Base-by-base conservation (phyloP, 75 land plant species). In the Cupressus sempervirens region DNA sequence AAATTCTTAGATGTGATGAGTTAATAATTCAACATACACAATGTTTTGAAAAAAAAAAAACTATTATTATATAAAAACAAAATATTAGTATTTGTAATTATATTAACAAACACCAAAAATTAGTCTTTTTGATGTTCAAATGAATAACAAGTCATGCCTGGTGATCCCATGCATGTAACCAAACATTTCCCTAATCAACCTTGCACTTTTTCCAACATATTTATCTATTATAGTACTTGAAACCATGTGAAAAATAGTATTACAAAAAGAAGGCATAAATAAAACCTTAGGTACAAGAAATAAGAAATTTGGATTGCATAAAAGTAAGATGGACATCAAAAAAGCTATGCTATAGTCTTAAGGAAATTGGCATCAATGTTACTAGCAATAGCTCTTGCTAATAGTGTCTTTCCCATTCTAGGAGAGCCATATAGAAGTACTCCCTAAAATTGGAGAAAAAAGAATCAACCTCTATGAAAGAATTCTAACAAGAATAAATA, bases 301-400 rank as follows among this genome's bases (percentile, higher is more conserved):
- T n/a, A 58, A 40, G 18, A 30, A 43, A 85, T 72, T 8, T 16
- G 29, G 30, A 45, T 77, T 26, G 65, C 40, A 14, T 46, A 84
- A 88, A 46, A 36, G 20, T 8, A 23, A 62, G 29, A 8, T 29
- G 74, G 32, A 16, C 1, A 70, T 20, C 5, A 36, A 50, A 23
- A 20, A n/a, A n/a, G 10, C 34, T 38, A n/a, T 50, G 26, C 46
- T 83, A 58, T 43, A 82, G 90, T 96, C 94, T 94, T 96, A n/a
- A 94, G 86, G 80, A 96, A 96, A 86, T 96, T 94, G 40, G 99
- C 99, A 88, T 97, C 99, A 79, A 95, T 97, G 87, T 95, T 97
- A 86, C 97, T 97, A 26, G n/a, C n/a, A n/a, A n/a, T n/a, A n/a
- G n/a, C n/a, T n/a, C n/a, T n/a, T n/a, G n/a, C n/a, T n/a, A n/a